Evolutionary conservation across 176 grass and related monocot genomes (phyloP), one percentile per base, ranked within the genome.

Genomic region (Zea luxurians): DNA sequence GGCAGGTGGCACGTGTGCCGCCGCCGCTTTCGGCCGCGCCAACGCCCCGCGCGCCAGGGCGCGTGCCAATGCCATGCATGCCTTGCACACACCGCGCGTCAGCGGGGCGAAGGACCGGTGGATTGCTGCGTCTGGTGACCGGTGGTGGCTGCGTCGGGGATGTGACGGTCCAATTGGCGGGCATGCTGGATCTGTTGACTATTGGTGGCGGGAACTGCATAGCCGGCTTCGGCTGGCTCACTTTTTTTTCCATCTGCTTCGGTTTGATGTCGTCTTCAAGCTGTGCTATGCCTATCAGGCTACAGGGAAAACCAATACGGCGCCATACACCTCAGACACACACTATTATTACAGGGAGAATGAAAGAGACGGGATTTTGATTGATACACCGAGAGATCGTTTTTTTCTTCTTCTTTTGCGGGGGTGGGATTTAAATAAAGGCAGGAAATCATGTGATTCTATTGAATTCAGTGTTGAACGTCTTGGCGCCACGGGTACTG

Each of bases 1-100:
- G 64, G 64, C 69, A 80, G 43, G 81, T 16, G 71, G 77, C 76
- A 62, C 81, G 82, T 84, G 86, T 85, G 76, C 49, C 3, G 76
- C 75, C 75, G 62, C 53, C 44, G 10, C 86, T 88, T 88, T 88
- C 69, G 75, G 86, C 85, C 49, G 35, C 36, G 67, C 74, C 85
- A 64, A 64, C 59, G 65, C 72, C 71, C 55, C 37, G 52, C 53
- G 10, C 53, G 50, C 68, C 61, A 74, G 52, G 70, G 75, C 49
- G 76, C 80, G 41, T 57, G 58, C 21, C 4, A 60, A 35, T 57
- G 58, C 21, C 4, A 60, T 27, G 12, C 27, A 12, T 52, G 65
- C 78, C 41, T 13, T 57, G 54, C 54, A 17, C 7, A 9, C 17
- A 55, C 6, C 7, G 53, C 53, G 53, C 53, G 53, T 57, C 57